These are phyloP conservation scores for Debaryomyces udenii DNA, from an alignment of 1,139 yeast genomes.

Conservation along the genomic window DNA sequence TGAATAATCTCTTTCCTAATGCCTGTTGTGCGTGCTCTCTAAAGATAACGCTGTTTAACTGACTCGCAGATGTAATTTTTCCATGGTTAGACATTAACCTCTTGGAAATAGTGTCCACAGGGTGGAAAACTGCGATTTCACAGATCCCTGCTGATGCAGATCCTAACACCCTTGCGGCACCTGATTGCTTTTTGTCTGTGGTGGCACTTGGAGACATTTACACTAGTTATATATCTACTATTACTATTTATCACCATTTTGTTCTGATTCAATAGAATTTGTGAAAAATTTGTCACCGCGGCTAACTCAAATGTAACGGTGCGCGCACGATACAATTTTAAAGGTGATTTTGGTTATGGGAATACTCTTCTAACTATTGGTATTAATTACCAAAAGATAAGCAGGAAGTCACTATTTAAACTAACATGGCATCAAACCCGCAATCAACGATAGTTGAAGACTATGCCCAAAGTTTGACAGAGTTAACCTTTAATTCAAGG, in stretches of 20 bases:
- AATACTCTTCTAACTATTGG: too few relatives aligned
- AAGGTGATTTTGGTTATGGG: background rate
- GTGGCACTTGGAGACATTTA: constrained; percentile 54
- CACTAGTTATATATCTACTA: constrained; percentile 1
- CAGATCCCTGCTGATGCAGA: constrained; percentile 98
- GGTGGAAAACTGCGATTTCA: constrained; percentile 96
- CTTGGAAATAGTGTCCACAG: constrained; percentile 97
- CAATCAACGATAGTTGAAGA: constrained; percentile 42
- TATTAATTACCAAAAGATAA: background rate
- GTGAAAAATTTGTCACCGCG: constrained; percentile 15
- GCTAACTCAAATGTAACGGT: too few relatives aligned
- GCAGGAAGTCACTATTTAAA: background rate
- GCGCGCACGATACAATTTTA: background rate
- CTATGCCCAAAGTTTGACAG: constrained; percentile 67
- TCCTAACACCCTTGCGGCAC: constrained; percentile 87
- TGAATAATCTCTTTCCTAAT: constrained; percentile 68
- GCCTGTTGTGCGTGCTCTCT: constrained; percentile 77
- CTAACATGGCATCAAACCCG: constrained; percentile 12
- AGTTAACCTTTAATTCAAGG: constrained; percentile 83
- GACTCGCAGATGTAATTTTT: constrained; percentile 59
- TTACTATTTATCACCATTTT: background rate
- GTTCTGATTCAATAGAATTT: too few relatives aligned
- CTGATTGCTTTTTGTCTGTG: constrained; percentile 84
- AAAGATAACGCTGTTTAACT: constrained; percentile 85
- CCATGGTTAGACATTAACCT: constrained; percentile 96